These are phyloP conservation scores for Parietaria judaica DNA, from an alignment of 306 rosid genomes.

Conservation along the genomic window DNA sequence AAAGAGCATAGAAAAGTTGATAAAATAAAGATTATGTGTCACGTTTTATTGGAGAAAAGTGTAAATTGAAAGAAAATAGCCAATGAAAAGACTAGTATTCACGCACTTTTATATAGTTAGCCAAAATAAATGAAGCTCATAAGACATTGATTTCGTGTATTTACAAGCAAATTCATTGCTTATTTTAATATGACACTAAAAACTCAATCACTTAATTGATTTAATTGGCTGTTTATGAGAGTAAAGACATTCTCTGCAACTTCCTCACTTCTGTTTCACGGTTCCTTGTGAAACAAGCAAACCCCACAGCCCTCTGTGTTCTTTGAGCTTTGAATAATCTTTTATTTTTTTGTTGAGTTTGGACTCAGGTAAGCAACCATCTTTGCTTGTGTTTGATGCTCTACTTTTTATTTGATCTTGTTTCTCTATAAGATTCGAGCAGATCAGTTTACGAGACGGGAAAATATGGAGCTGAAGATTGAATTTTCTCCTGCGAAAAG, in stretches of 20 bases:
- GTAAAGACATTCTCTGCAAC: constrained; percentile 18
- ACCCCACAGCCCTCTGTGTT: constrained; percentile 2
- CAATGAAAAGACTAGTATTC: neutral
- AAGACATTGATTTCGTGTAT: neutral
- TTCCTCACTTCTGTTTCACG: constrained; percentile 12
- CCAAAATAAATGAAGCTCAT: neutral
- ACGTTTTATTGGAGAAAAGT: constrained; percentile 3
- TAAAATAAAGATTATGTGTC: too few species aligned
- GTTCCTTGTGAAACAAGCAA: neutral
- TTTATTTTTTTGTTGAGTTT: neutral
- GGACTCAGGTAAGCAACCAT: constrained; percentile 16
- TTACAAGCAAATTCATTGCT: neutral
- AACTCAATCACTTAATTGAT: neutral
- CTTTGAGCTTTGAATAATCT: neutral
- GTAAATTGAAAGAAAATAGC: neutral
- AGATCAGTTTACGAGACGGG: neutral
- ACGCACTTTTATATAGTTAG: neutral
- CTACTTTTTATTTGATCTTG: neutral
- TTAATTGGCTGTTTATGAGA: neutral
- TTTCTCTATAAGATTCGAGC: constrained; percentile 7
- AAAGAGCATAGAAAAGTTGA: neutral
- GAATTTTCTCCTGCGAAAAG: constrained; percentile 7
- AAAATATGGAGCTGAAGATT: constrained; percentile 12
- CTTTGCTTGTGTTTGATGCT: constrained; percentile 6
- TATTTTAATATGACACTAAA: neutral